Conservation (phyloP, 2,329 filamentous ascomycete genomes). For the Onygenales sp. region DNA sequence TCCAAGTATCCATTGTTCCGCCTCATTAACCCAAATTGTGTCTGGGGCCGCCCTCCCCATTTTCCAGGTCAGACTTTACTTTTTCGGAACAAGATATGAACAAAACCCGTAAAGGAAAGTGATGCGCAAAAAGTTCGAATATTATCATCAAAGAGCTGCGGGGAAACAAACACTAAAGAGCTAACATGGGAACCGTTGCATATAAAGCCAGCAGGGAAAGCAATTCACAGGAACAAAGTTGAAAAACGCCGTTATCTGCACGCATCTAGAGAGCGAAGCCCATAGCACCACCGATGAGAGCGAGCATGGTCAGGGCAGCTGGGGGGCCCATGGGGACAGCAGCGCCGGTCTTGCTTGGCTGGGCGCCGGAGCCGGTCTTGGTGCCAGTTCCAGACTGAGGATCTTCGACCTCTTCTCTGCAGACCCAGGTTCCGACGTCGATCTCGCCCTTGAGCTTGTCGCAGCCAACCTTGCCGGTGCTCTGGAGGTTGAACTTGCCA, state of each 20-base stretch:
- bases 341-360: constrained; percentile 24
- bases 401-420: constrained; percentile 27
- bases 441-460: constrained; percentile 34
- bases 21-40: background rate
- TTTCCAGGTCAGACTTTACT: background rate
- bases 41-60: no score
- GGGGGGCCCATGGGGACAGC: constrained; percentile 27
- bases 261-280: constrained; percentile 34
- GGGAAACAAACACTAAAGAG: background rate
- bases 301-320: constrained; percentile 33
- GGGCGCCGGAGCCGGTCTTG: constrained; percentile 15
- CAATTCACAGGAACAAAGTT: constrained; percentile 1
- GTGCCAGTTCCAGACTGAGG: constrained; percentile 27
- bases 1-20: background rate
- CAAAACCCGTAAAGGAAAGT: background rate
- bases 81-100: background rate
- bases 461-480: constrained; percentile 56
- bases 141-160: constrained; percentile 1
- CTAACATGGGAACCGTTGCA: background rate
- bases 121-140: background rate
- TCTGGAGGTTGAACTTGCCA: constrained; percentile 62
- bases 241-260: constrained; percentile 1
- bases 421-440: constrained; percentile 37
- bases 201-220: background rate
- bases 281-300: constrained; percentile 36